Evolutionary conservation across 2,329 filamentous ascomycete genomes (phyloP), one percentile per base, ranked within the genome.

Genomic region (Curvularia verruculosa): DNA sequence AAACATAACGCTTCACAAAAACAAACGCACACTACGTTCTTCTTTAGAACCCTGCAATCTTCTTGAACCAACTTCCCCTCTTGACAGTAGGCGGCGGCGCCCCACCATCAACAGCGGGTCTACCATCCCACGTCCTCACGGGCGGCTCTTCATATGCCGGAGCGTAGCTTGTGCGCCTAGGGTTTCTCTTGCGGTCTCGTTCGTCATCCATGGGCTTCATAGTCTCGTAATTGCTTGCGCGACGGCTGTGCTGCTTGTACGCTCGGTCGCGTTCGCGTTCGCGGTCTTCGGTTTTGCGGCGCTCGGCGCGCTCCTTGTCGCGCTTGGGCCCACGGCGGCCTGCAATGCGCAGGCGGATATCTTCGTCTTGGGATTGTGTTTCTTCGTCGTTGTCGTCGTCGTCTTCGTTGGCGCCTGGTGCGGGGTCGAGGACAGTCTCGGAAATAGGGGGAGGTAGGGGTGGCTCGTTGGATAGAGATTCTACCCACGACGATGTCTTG

Each of bases 401-500:
- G 0, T 48, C 59, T 5, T 69, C 68, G 52, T 65, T 68, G 15
- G 54, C 56, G 24, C 67, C 69, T 0, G 74, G 74, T 1, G 63
- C 63, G 3, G 66, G 66, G 50, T 83, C 81, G 54, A 83, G 70
- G 44, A 83, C 80, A 2, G 81, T 82, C 54, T 78, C 79, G 12
- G 71, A 71, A 41, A 77, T 70, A 47, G 80, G 80, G 1, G 79
- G 77, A 3, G 80, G 80, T 5, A 78, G 76, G 3, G 81, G 80
- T 19, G 79, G 79, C 29, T 80, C 78, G 45, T 78, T 75, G 49
- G 75, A 78, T 49, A 83, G 65, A 1, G 73, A 78, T 55, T 82
- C 71, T 8, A 83, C 80, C 81, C 81, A 83, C 0, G 78, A 80
- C 1, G 76, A 76, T 5, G 81, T 82, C 70, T 82, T 82, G 70